Evolutionary conservation across 2,329 filamentous ascomycete species (phyloP).

Genomic region (Hirsutella rhossiliensis): DNA sequence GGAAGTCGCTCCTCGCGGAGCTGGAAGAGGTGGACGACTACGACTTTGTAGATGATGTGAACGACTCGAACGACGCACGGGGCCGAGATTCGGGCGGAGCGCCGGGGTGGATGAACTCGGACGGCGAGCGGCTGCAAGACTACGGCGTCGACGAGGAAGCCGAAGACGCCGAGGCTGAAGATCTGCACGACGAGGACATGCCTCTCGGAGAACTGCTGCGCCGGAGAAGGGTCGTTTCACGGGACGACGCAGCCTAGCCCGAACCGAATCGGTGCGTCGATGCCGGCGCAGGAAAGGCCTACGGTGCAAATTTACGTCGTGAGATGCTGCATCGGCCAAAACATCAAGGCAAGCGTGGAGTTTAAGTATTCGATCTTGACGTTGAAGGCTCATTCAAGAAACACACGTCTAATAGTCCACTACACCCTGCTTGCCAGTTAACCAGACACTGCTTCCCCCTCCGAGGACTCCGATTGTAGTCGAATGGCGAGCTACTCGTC

Average conservation of each 20-base stretch:
- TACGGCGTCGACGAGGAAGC: conserved; percentile 71
- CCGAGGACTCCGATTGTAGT: neutral
- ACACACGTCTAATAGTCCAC: neutral
- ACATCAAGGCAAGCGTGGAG: too few relatives aligned
- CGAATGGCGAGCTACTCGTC: neutral
- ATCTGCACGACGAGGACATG: conserved; percentile 42
- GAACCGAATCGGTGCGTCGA: neutral
- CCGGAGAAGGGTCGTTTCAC: conserved; percentile 31
- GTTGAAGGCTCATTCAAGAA: neutral
- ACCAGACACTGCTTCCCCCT: neutral
- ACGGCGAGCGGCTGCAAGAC: conserved; percentile 62
- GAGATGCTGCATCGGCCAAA: too few relatives aligned
- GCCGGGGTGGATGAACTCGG: conserved; percentile 59
- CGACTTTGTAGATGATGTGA: conserved; percentile 38
- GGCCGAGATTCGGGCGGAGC: conserved; percentile 11
- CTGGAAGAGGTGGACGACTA: conserved; percentile 46
- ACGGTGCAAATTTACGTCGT: neutral
- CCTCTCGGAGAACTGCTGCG: conserved; percentile 57
- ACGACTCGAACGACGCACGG: conserved; percentile 32
- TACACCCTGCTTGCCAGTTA: neutral
- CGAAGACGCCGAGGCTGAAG: conserved; percentile 26
- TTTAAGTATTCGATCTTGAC: too few relatives aligned
- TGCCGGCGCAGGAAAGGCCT: too few relatives aligned
- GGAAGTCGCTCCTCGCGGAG: conserved; percentile 31
- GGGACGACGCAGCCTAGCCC: conserved; percentile 18